phyloP scores from a whole-genome alignment of 73 alveolate genomes.

The Loxodes magnus region DNA sequence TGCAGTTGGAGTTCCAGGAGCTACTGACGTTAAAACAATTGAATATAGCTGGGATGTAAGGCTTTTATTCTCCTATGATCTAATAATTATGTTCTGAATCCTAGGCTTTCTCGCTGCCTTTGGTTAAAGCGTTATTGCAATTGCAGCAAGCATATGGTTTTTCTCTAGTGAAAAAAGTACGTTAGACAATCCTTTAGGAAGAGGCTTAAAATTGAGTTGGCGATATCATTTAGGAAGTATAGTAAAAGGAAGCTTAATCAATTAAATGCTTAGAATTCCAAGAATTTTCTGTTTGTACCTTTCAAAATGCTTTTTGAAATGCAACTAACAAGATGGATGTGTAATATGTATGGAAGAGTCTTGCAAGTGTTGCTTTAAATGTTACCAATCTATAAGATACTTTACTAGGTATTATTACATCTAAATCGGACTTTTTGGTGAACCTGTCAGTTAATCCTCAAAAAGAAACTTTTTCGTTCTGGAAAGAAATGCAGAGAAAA shows the following conservation, averaged over 20 bases:
- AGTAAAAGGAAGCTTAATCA: too few species aligned
- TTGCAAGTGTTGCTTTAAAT: background rate
- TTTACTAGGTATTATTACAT: background rate
- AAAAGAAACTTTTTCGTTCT: background rate
- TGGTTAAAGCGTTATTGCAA: slow-evolving; percentile 5
- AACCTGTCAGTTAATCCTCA: background rate
- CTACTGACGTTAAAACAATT: background rate
- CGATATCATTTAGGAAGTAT: slow-evolving; percentile 7
- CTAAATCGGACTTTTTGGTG: slow-evolving; percentile 3
- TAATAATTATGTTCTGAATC: slow-evolving; percentile 3
- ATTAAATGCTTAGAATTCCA: too few species aligned
- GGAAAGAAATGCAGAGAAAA: background rate
- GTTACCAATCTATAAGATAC: slow-evolving; percentile 2
- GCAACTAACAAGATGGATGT: slow-evolving; percentile 3
- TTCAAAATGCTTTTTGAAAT: too few species aligned
- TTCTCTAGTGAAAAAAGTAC: slow-evolving; percentile 8
- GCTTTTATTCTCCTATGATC: background rate
- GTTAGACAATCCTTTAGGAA: slow-evolving; percentile 2
- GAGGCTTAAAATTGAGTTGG: slow-evolving; percentile 2
- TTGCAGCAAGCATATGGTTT: slow-evolving; percentile 1
- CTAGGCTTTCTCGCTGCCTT: slow-evolving; percentile 4
- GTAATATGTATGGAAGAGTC: background rate
- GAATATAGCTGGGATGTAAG: slow-evolving; percentile 1
- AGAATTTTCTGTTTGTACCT: too few species aligned
- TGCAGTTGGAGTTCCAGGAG: slow-evolving; percentile 3